These are phyloP conservation scores for Phyllosticta citribraziliensis DNA, from an alignment of 2,329 filamentous ascomycete species.

Conservation along the genomic window DNA sequence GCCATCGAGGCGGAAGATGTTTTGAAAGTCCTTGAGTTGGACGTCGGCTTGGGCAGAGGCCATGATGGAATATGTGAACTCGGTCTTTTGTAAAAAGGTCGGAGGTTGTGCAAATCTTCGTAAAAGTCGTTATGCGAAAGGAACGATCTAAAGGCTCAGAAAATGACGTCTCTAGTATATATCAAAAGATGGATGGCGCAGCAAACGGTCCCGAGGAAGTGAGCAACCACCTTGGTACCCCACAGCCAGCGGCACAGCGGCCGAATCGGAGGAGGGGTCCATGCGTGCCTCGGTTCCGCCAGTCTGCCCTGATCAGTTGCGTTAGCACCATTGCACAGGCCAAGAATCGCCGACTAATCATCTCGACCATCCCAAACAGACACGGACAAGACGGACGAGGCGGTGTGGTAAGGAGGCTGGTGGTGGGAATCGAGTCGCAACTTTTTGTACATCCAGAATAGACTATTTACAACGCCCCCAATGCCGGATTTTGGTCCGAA, in stretches of 20 bases:
- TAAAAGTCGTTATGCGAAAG: too few species aligned
- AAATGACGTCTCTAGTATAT: background rate
- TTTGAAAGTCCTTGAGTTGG: conserved; percentile 23
- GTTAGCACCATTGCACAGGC: background rate
- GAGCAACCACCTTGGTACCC: background rate
- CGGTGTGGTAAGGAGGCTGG: background rate
- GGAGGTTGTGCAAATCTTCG: background rate
- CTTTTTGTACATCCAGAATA: background rate
- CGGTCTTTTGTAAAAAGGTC: background rate
- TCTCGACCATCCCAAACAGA: background rate
- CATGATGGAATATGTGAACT: background rate
- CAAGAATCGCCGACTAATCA: background rate
- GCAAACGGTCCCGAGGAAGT: background rate
- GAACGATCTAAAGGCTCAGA: too few species aligned
- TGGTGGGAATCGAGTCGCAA: background rate
- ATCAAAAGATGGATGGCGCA: background rate
- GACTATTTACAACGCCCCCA: background rate
- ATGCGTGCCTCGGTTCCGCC: background rate
- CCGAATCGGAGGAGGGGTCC: background rate
- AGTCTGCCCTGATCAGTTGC: background rate
- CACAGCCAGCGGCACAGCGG: background rate
- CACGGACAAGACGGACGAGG: background rate
- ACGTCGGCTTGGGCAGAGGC: conserved; percentile 21
- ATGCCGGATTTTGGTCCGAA: background rate
- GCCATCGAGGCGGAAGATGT: conserved; percentile 26